Conservation (phyloP, 2,329 filamentous ascomycete species). For the Colletotrichum tropicale region DNA sequence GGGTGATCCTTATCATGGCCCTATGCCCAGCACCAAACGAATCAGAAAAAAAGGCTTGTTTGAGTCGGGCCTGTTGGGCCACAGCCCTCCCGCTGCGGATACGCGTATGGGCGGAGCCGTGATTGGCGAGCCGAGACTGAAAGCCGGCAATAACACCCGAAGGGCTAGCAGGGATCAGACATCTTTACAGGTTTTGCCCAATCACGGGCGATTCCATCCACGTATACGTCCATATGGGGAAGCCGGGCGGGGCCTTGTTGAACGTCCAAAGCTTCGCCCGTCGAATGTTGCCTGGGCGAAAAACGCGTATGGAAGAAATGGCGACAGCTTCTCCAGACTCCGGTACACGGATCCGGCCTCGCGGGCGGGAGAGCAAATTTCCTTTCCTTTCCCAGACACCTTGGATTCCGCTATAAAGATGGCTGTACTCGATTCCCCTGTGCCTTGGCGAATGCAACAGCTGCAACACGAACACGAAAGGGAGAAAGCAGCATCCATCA, state of each 20-base stretch:
- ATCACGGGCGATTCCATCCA: background rate
- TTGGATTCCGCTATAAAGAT: conserved; percentile 5
- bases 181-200: background rate
- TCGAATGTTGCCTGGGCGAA: background rate
- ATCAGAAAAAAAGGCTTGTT: background rate
- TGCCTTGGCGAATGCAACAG: background rate
- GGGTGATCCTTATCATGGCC: background rate
- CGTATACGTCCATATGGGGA: conserved; percentile 4
- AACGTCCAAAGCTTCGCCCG: background rate
- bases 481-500: background rate
- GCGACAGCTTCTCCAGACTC: background rate
- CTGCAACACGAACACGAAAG: background rate
- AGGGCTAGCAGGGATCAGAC: background rate
- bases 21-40: background rate
- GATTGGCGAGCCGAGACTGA: background rate
- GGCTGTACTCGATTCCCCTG: background rate
- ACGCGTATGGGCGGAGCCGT: conserved; percentile 1
- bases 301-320: conserved; percentile 1
- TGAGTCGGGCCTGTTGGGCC: background rate
- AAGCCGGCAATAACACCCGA: background rate
- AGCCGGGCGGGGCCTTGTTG: background rate
- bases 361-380: background rate
- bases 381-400: background rate
- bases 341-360: background rate
- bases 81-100: background rate